Evolutionary conservation across 306 rosid genomes (phyloP).

Genomic region (Herpetospermum pedunculosum): DNA sequence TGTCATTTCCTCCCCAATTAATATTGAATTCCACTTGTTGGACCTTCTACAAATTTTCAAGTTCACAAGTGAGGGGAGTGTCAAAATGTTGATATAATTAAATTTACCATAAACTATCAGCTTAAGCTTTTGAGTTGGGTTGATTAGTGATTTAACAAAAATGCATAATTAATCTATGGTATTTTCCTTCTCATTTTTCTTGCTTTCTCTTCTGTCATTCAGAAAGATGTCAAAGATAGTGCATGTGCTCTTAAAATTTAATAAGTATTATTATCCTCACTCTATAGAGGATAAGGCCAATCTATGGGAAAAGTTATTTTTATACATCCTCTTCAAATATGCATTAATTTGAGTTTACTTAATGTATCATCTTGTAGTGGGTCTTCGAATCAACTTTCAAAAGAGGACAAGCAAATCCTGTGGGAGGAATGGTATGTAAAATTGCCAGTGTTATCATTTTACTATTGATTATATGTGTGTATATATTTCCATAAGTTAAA

Average conservation of each 20-base stretch:
- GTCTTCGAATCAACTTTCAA: slow-evolving; percentile 70
- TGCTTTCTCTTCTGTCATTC: neutral
- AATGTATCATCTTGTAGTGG: slow-evolving; percentile 45
- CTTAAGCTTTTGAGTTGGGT: too few species aligned
- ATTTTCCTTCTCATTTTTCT: neutral
- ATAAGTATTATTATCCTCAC: neutral
- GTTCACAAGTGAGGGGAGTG: too few species aligned
- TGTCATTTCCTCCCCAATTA: too few species aligned
- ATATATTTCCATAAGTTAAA: neutral
- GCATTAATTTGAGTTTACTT: neutral
- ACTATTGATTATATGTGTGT: neutral
- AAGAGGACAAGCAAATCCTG: slow-evolving; percentile 68
- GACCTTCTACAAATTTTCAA: too few species aligned
- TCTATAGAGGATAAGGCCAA: neutral
- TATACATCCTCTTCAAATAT: neutral
- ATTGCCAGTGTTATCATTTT: slow-evolving; percentile 3
- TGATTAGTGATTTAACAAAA: too few species aligned
- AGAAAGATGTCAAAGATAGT: neutral
- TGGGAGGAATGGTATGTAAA: slow-evolving; percentile 82
- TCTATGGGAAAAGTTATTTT: neutral
- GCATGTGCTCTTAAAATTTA: neutral
- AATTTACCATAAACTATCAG: too few species aligned
- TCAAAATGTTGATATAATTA: too few species aligned
- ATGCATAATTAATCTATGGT: neutral
- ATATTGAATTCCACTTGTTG: too few species aligned